phyloP scores from a whole-genome alignment of 495 filamentous ascomycete species.

The Aspergillus baeticus region DNA sequence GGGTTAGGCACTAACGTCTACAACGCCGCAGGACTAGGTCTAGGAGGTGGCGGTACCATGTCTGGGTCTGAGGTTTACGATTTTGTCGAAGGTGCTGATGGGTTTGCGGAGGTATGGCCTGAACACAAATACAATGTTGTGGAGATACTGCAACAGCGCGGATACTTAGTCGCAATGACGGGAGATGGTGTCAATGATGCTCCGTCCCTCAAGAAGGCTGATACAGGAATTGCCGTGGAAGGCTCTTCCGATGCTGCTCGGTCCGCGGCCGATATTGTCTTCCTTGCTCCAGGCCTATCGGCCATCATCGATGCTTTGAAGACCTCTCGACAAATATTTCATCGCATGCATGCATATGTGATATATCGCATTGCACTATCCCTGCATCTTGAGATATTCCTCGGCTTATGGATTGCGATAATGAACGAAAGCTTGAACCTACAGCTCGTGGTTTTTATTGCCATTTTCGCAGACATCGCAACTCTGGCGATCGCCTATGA shows the following conservation, averaged over 20 bases:
- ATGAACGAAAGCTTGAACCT: slow-evolving; percentile 81
- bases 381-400: slow-evolving; percentile 84
- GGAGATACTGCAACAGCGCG: slow-evolving; percentile 92
- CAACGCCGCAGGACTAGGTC: slow-evolving; percentile 83
- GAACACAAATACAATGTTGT: slow-evolving; percentile 98
- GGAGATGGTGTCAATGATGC: slow-evolving; percentile 98
- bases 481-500: slow-evolving; percentile 93
- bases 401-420: slow-evolving; percentile 87
- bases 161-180: slow-evolving; percentile 96
- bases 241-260: slow-evolving; percentile 90
- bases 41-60: slow-evolving; percentile 85
- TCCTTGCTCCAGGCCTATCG: slow-evolving; percentile 85
- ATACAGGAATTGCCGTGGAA: slow-evolving; percentile 85
- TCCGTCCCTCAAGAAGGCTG: slow-evolving; percentile 92
- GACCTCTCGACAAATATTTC: slow-evolving; percentile 93
- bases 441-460: slow-evolving; percentile 86
- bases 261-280: slow-evolving; percentile 91
- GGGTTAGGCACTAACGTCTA: slow-evolving; percentile 93
- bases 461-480: slow-evolving; percentile 92
- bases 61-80: slow-evolving; percentile 89
- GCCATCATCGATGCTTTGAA: slow-evolving; percentile 93
- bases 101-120: slow-evolving; percentile 92
- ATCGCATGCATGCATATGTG: slow-evolving; percentile 96
- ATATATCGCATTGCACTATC: slow-evolving; percentile 94
- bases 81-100: slow-evolving; percentile 93